Base-by-base conservation (phyloP, 1,284 basidiomycete species). In the Leccinum angustisporum region DNA sequence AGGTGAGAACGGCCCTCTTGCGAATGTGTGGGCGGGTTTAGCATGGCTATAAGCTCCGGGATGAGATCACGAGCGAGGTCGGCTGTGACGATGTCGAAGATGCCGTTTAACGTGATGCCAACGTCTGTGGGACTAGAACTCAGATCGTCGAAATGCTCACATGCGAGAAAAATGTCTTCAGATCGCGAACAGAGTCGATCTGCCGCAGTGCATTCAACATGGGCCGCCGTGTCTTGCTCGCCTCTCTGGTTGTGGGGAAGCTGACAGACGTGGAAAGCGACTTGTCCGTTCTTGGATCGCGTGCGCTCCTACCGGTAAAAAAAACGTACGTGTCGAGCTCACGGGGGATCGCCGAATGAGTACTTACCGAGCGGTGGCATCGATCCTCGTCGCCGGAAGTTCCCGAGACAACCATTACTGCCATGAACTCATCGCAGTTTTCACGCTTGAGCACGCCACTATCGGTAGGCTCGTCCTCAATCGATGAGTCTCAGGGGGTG, bases 61-160 rank as follows among this genome's bases (percentile, higher is more conserved):
- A 91, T 86, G 33, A 99, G 83, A 74, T 98, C 96, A 57, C 91
- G 86, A 3, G 92, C 94, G 46, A 99, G 82, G 70, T 97, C 94
- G 2, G 91, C 83, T 1, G 94, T 95, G 25, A 96, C 86, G 58
- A 98, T 91, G 69, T 95, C 89, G 0, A 95, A 90, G 33, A 98
- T 80, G 11, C 95, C 95, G 64, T 94, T 94, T 57, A 98, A 78
- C 0, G 95, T 88, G 18, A 96, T 79, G 25, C 92, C 86, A 57
- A 94, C 85, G 65, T 98, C 91, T 69, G 89, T 79, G 54, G 86
- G 83, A 75, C 78, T 78, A 74, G 94, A 92, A 61, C 86, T 86
- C 66, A 98, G 78, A 72, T 99, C 18, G 18, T 21, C 18, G 18
- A 83, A 56, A 96, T 88, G 75, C 94, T 96, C 55, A 94, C 88